Evolutionary conservation across 192 early-diverging fungal genomes (phyloP).

Genomic region (Ambispora gerdemannii): DNA sequence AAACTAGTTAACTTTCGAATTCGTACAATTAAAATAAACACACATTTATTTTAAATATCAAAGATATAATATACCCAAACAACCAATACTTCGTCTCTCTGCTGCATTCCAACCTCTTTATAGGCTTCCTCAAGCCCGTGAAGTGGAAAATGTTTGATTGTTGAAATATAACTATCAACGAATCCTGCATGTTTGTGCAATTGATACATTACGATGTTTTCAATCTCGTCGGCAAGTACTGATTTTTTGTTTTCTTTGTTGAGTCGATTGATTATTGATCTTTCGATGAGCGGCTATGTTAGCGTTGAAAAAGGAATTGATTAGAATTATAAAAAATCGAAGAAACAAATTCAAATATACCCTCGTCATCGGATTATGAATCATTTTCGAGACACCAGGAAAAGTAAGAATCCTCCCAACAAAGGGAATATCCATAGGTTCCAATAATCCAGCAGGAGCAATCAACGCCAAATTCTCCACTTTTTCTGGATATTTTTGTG

Average conservation of each 20-base stretch:
- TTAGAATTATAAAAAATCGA: neutral
- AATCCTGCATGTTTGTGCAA: neutral
- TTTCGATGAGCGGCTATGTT: neutral
- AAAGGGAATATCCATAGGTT: conserved; percentile 6
- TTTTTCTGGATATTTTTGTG: conserved; percentile 34
- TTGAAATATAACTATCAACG: neutral
- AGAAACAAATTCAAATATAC: neutral
- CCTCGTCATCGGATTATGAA: neutral
- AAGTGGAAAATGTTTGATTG: conserved; percentile 6
- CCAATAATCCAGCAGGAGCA: conserved; percentile 36
- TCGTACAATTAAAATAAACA: neutral
- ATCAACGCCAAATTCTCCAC: conserved; percentile 36
- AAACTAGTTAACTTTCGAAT: neutral
- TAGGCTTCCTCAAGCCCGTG: neutral
- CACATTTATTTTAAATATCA: neutral
- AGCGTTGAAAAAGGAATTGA: neutral
- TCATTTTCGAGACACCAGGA: neutral
- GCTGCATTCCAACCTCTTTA: neutral
- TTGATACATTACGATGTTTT: neutral
- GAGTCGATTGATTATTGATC: neutral
- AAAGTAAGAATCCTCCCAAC: neutral
- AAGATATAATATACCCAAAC: neutral
- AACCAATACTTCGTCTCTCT: conserved; percentile 7
- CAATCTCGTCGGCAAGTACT: neutral
- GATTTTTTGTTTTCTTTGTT: neutral